Base-by-base conservation (phyloP, 2,329 filamentous ascomycete species). In the Fonsecaea monophora region DNA sequence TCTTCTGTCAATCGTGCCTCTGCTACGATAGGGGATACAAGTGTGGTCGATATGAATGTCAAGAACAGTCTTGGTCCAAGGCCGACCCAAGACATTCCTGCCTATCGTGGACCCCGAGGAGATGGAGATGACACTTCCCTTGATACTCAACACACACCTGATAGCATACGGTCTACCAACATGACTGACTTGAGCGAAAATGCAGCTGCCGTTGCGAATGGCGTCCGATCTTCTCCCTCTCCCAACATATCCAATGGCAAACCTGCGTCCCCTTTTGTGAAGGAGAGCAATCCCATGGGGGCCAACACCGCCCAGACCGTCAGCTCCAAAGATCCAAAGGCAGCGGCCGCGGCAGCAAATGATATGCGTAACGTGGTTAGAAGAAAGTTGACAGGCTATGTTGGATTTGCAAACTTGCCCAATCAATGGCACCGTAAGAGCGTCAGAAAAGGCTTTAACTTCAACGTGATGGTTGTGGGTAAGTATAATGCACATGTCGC, bases 381-480 rank as follows among this genome's bases (percentile, higher is more conserved):
- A 82, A 89, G 95, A 82, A 99, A 99, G 86, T 85, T 99, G 78
- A 98, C 95, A 59, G 95, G 95, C 78, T 99, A 98, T 77, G 95
- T 99, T 77, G 95, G 95, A 73, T 99, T 99, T 78, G 95, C 95
- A 81, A 99, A 99, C 81, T 83, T 99, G 78, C 95, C 95, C 72
- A 99, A 99, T 84, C 95, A 99, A 84, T 99, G 95, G 95, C 95
- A 99, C 86, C 94, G 95, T 82, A 99, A 99, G 90, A 97, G 94
- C 88, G 95, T 99, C 77, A 92, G 95, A 79, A 99, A 99, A 84
- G 95, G 95, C 70, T 99, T 99, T 88, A 99, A 98, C 88, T 99
- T 99, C 87, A 99, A 99, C 80, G 95, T 99, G 74, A 99, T 99
- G 95, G 95, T 99, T 82, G 95, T 99, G 82, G 95, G 95, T 98